A percentile compares a stretch with the other conserved stretches of the same genome.
phyloP scores from a whole-genome alignment of 148 eudicot species.

The Polygonum aviculare region DNA sequence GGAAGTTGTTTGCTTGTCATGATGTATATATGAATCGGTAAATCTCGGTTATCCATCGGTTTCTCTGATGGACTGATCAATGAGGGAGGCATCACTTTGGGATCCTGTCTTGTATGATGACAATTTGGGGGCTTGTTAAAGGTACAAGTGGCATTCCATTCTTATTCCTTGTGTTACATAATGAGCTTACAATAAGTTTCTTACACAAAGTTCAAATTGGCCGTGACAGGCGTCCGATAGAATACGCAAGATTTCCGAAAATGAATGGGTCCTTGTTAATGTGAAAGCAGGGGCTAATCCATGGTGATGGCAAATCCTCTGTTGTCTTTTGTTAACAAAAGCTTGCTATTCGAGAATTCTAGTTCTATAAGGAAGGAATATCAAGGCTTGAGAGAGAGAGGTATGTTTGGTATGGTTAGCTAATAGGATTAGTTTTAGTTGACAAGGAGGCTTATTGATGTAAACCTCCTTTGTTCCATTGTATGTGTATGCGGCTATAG shows the following conservation, averaged over 20 bases:
- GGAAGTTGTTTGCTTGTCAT: neutral
- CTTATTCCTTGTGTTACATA: neutral
- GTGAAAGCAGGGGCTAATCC: neutral
- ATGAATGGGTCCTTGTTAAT: neutral
- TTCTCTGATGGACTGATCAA: too few species aligned
- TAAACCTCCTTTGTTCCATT: neutral
- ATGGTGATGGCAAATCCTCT: neutral
- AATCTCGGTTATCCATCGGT: neutral
- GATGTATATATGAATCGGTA: neutral
- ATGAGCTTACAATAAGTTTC: neutral
- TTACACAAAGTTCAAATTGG: neutral
- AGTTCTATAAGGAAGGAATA: neutral
- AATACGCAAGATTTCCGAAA: neutral
- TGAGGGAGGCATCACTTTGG: too few species aligned
- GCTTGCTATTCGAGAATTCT: neutral
- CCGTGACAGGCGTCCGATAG: neutral
- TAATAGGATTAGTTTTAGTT: too few species aligned
- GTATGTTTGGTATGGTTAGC: too few species aligned
- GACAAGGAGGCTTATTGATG: neutral
- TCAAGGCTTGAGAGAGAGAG: too few species aligned
- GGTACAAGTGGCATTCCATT: neutral
- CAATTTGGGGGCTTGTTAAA: neutral
- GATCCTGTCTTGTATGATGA: neutral
- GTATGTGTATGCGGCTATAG: neutral
- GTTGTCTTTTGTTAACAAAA: neutral